Evolutionary conservation across 108 stramenopile species (phyloP).

Genomic region (Chaetoceros tenuissimus): DNA sequence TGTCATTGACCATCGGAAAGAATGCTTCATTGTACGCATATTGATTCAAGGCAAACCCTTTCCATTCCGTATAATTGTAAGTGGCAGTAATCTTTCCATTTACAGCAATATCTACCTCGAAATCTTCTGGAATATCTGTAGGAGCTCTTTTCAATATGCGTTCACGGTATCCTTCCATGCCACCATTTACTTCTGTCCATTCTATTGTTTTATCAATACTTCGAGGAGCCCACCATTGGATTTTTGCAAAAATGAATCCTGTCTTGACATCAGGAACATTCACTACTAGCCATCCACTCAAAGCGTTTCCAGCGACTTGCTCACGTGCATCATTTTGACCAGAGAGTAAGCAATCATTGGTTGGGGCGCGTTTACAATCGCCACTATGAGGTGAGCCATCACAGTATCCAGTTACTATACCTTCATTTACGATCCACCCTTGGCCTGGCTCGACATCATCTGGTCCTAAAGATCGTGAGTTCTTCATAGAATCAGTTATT

Average conservation of each 20-base stretch:
- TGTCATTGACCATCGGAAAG: neutral
- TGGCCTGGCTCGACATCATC: conserved; percentile 18
- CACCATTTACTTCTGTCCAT: conserved; percentile 23
- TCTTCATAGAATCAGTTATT: neutral
- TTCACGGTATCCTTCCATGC: conserved; percentile 1
- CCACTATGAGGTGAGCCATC: conserved; percentile 29
- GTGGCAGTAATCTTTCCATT: conserved; percentile 13
- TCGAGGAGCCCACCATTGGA: conserved; percentile 4
- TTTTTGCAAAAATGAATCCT: conserved; percentile 37
- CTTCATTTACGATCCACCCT: conserved; percentile 23
- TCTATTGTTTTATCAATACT: conserved; percentile 9
- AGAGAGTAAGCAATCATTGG: conserved; percentile 21
- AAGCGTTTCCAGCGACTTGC: conserved; percentile 20
- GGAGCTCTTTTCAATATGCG: conserved; percentile 19
- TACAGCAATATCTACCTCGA: conserved; percentile 27
- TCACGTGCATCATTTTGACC: conserved; percentile 34
- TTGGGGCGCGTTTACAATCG: conserved; percentile 19
- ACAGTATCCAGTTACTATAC: conserved; percentile 24
- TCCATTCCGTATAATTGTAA: neutral
- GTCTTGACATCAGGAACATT: conserved; percentile 26
- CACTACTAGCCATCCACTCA: conserved; percentile 39
- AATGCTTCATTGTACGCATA: conserved; percentile 6
- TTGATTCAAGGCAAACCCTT: conserved; percentile 7
- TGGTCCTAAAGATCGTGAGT: neutral
- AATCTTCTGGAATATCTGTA: conserved; percentile 11